phyloP scores from a whole-genome alignment of 2,329 filamentous ascomycete species.

The Xylaria sp. region DNA sequence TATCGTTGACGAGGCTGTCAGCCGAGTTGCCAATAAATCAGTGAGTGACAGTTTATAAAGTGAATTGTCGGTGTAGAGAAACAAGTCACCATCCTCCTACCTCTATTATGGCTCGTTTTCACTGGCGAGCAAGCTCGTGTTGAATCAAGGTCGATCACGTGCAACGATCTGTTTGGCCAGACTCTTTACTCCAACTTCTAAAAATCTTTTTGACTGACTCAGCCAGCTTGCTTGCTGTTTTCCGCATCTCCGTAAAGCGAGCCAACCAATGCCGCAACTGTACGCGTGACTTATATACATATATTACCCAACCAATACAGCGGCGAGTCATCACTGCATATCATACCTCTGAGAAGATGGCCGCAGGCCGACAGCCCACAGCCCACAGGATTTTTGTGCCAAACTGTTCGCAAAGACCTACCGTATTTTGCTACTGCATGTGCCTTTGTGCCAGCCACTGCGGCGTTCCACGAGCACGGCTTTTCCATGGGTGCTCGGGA shows the following conservation, averaged over 20 bases:
- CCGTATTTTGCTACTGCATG: slow-evolving; percentile 6
- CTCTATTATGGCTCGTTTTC: not conserved
- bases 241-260: slow-evolving; percentile 28
- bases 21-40: not conserved
- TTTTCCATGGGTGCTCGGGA: not conserved
- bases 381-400: not conserved
- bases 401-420: slow-evolving; percentile 20
- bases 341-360: not conserved
- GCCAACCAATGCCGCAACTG: slow-evolving; percentile 16
- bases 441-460: slow-evolving; percentile 10
- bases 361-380: not conserved
- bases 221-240: slow-evolving; percentile 10
- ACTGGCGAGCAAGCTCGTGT: not conserved
- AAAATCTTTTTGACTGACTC: slow-evolving; percentile 23
- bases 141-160: slow-evolving; percentile 21
- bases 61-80: slow-evolving; percentile 3
- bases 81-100: not conserved
- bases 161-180: slow-evolving; percentile 8
- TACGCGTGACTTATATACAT: slow-evolving; percentile 13
- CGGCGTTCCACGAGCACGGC: not conserved
- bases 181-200: slow-evolving; percentile 18
- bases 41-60: not conserved
- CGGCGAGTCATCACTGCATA: slow-evolving; percentile 26
- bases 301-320: slow-evolving; percentile 28
- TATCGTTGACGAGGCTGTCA: not conserved